phyloP scores from a whole-genome alignment of 1,284 basidiomycete species.

The Mycena citricolor region DNA sequence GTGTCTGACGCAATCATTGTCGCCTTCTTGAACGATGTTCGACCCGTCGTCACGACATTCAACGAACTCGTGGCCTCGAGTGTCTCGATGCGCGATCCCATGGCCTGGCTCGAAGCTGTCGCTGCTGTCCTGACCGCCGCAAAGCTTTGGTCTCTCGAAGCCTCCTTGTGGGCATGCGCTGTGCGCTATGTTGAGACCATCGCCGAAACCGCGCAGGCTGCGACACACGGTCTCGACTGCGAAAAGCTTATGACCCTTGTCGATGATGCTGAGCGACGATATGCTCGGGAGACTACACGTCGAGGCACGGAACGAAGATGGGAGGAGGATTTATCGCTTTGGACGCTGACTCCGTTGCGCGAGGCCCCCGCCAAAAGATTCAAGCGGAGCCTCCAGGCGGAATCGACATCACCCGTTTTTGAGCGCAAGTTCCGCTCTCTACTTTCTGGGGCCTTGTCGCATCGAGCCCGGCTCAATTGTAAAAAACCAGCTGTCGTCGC shows the following conservation, averaged over 20 bases:
- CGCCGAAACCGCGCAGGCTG: conserved; percentile 21
- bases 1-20: neutral
- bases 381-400: too few relatives aligned
- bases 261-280: conserved; percentile 49
- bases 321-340: too few relatives aligned
- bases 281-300: too few relatives aligned
- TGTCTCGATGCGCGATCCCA: conserved; percentile 25
- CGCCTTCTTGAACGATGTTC: conserved; percentile 21
- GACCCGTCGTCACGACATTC: conserved; percentile 35
- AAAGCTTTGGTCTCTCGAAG: conserved; percentile 42
- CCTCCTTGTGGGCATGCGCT: conserved; percentile 52
- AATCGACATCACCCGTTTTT: too few relatives aligned
- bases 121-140: conserved; percentile 36
- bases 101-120: conserved; percentile 29
- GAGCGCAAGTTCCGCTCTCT: too few relatives aligned
- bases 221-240: conserved; percentile 35
- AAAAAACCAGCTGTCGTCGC: neutral
- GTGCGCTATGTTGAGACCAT: conserved; percentile 46
- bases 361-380: too few relatives aligned
- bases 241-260: conserved; percentile 44
- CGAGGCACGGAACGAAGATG: too few relatives aligned
- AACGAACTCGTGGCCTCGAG: conserved; percentile 20
- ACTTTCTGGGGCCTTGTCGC: too few relatives aligned
- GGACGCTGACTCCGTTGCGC: too few relatives aligned
- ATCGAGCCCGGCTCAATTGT: too few relatives aligned